phyloP scores from a whole-genome alignment of 106 monocot genomes.

The Alisma plantagoaquatica region DNA sequence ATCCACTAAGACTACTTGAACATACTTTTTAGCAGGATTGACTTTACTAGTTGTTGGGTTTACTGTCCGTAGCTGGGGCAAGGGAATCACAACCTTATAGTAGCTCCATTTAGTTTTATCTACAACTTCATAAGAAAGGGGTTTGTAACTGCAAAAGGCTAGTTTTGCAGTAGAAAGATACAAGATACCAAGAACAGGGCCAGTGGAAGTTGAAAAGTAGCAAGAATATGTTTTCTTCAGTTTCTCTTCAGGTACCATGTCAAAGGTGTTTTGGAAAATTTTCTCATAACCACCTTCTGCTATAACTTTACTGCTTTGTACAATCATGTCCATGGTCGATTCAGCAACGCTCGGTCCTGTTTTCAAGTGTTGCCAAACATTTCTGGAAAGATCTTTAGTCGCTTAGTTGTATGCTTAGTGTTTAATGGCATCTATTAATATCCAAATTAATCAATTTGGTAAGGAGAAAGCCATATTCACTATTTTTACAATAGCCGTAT shows the following conservation, averaged over 20 bases:
- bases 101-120: too few relatives aligned
- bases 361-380: too few relatives aligned
- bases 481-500: too few relatives aligned
- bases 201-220: slow-evolving; percentile 22
- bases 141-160: too few relatives aligned
- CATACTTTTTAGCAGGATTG: slow-evolving; percentile 67
- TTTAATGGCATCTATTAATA: too few relatives aligned
- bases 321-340: slow-evolving; percentile 23
- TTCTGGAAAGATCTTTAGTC: too few relatives aligned
- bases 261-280: slow-evolving; percentile 19
- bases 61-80: slow-evolving; percentile 57
- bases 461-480: too few relatives aligned
- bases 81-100: slow-evolving; percentile 74
- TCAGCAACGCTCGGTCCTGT: slow-evolving; percentile 24
- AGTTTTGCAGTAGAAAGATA: slow-evolving; percentile 20
- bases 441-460: too few relatives aligned
- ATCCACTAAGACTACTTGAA: slow-evolving; percentile 74
- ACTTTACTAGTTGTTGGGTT: slow-evolving; percentile 49
- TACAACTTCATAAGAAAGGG: too few relatives aligned
- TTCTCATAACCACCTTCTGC: slow-evolving; percentile 31
- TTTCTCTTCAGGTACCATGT: slow-evolving; percentile 15
- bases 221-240: slow-evolving; percentile 19
- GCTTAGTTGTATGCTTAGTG: too few relatives aligned
- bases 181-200: slow-evolving; percentile 18
- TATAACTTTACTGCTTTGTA: slow-evolving; percentile 20